Percentiles rank a stretch among this genome's conserved stretches.
These are phyloP conservation scores for Mikania micrantha DNA, from an alignment of 129 eudicot species.

Conservation along the genomic window DNA sequence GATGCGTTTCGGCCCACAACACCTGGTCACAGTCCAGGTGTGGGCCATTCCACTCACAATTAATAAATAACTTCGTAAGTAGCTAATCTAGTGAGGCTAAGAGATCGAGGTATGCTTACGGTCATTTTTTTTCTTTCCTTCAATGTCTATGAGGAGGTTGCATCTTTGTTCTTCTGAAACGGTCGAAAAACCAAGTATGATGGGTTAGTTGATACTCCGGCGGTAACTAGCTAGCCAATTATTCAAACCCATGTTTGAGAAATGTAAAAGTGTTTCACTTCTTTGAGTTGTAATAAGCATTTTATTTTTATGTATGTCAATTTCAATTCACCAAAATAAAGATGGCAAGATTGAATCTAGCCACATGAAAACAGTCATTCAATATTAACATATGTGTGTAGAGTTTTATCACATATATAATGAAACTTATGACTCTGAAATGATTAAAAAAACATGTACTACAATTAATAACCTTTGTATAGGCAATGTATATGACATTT, in stretches of 20 bases:
- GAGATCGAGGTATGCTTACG: conserved; percentile 2
- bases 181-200: neutral
- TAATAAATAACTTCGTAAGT: conserved; percentile 15
- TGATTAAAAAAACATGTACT: neutral
- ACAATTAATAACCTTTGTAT: too few relatives aligned
- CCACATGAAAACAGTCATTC: neutral
- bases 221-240: neutral
- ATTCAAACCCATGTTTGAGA: conserved; percentile 1
- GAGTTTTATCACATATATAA: neutral
- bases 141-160: conserved; percentile 8
- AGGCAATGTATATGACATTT: neutral
- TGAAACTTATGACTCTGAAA: neutral
- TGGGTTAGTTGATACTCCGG: neutral
- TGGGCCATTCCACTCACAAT: conserved; percentile 43
- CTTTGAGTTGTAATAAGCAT: conserved; percentile 9
- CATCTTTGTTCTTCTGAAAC: conserved; percentile 17
- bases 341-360: neutral
- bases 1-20: conserved; percentile 44
- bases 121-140: conserved; percentile 5
- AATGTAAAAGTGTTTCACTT: conserved; percentile 12
- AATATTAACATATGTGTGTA: neutral
- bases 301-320: neutral
- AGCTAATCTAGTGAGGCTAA: conserved; percentile 11
- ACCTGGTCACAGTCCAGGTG: conserved; percentile 57
- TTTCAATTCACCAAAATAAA: neutral